These are phyloP conservation scores for Yarrowia keelungensis DNA, from an alignment of 805 yeast species.

Conservation along the genomic window DNA sequence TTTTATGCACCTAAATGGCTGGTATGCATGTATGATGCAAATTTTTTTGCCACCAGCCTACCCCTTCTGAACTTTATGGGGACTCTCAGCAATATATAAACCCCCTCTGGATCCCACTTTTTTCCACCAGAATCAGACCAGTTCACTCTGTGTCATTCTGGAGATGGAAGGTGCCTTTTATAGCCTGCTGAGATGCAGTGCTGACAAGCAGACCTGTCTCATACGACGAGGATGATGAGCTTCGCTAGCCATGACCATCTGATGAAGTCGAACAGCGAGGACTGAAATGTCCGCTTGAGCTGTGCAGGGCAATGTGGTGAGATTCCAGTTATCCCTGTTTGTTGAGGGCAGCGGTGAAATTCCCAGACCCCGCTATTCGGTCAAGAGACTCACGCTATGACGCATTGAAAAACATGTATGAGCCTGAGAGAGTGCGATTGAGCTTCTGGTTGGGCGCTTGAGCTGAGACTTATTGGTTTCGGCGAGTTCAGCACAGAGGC, in stretches of 20 bases:
- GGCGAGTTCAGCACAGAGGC: background rate
- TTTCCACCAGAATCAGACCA: background rate
- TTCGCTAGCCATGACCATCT: too few relatives aligned
- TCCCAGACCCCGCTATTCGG: background rate
- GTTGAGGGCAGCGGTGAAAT: too few relatives aligned
- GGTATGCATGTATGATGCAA: background rate
- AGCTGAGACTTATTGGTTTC: background rate
- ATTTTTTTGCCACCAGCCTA: constrained; percentile 1
- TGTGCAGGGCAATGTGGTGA: constrained; percentile 4
- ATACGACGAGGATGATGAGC: constrained; percentile 2
- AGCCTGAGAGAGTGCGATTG: background rate
- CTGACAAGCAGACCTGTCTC: constrained; percentile 1
- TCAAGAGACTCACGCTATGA: background rate
- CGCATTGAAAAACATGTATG: constrained; percentile 7
- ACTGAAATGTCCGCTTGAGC: background rate
- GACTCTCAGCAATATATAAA: background rate
- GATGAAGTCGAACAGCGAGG: background rate
- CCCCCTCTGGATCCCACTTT: constrained; percentile 1
- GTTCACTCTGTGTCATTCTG: constrained; percentile 16
- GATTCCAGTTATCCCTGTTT: background rate
- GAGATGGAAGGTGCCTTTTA: constrained; percentile 11
- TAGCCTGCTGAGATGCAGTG: constrained; percentile 4
- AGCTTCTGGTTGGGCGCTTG: background rate
- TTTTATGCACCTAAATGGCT: constrained; percentile 1
- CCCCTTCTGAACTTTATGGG: background rate